Percentiles rank a stretch among this genome's conserved stretches.
phyloP scores from a whole-genome alignment of 768 basidiomycete species.

The Kwoniella shandongensis region DNA sequence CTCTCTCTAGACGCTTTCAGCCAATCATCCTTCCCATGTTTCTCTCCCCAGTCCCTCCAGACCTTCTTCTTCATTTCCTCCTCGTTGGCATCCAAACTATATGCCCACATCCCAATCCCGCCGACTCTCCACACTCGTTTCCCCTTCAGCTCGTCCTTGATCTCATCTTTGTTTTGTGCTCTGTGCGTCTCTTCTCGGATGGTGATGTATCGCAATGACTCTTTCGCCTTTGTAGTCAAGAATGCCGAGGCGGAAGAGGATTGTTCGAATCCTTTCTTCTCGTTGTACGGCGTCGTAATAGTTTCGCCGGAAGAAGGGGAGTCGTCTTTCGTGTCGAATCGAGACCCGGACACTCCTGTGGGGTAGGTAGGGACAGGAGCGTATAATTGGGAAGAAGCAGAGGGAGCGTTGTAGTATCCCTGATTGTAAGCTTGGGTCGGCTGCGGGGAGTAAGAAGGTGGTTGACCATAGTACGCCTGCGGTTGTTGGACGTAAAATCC shows the following conservation, averaged over 20 bases:
- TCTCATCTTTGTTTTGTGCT: slow-evolving; percentile 29
- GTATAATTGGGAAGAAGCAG: slow-evolving; percentile 2
- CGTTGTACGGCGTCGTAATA: slow-evolving; percentile 9
- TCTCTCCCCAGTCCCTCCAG: slow-evolving; percentile 36
- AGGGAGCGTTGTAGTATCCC: slow-evolving; percentile 11
- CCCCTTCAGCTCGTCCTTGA: slow-evolving; percentile 37
- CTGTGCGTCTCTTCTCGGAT: slow-evolving; percentile 27
- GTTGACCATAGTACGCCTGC: slow-evolving; percentile 6
- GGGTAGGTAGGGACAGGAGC: slow-evolving; percentile 9
- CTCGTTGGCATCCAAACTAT: slow-evolving; percentile 23
- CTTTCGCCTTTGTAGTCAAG: slow-evolving; percentile 28
- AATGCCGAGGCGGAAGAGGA: slow-evolving; percentile 15
- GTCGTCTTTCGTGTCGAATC: slow-evolving; percentile 9
- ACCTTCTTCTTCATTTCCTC: slow-evolving; percentile 30
- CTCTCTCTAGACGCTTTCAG: slow-evolving; percentile 28
- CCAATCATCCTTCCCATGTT: slow-evolving; percentile 37
- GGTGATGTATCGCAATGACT: slow-evolving; percentile 29
- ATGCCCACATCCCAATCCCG: slow-evolving; percentile 43
- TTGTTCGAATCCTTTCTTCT: slow-evolving; percentile 6
- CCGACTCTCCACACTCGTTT: slow-evolving; percentile 42
- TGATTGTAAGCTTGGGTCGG: slow-evolving; percentile 1
- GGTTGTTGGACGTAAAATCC: slow-evolving; percentile 12
- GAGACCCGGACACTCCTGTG: slow-evolving; percentile 3
- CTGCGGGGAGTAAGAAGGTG: background rate
- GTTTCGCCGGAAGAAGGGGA: slow-evolving; percentile 26